Evolutionary conservation across 129 eudicot species (phyloP), one percentile per base, ranked within the genome.

Genomic region (Dittrichia graveolens): DNA sequence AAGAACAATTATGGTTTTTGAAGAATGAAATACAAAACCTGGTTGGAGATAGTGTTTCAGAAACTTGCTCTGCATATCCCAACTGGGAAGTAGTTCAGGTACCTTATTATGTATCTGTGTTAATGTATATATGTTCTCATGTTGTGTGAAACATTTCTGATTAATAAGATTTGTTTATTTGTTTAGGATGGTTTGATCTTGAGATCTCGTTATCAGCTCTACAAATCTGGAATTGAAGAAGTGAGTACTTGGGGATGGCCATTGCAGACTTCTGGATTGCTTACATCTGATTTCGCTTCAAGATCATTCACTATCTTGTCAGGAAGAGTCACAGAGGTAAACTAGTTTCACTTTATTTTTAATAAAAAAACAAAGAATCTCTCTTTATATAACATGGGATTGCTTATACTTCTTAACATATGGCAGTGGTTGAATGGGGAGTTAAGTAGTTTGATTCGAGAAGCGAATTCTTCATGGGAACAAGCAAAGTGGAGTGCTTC

Each of bases 171-270:
- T 43, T 66, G 39, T 14, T 37, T 53, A 11, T 60, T 40, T 8
- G 67, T 70, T 64, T 79, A 93, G 96, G 98, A 82, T 87, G 96
- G 86, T 69, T 77, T 90, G 85, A 81, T 93, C 38, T 43, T 90
- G 83, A 72, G 81, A 65, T 87, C 96, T 24, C 56, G 82, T 49
- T 84, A 87, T 73, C 79, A 40, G 37, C 57, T 93, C 61, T 84
- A 84, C 71, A 56, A 84, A 63, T 85, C 95, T 34, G 68, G 65
- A 61, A 45, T 81, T 44, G 96, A 90, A 77, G 89, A 90, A 63
- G 90, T 93, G 72, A 84, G 87, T 71, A 70, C 90, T 19, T 85
- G 96, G 95, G 98, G 98, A 79, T 93, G 98, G 98, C 95, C 98
- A 35, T 61, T 85, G 83, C 89, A 90, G 72, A 84, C 95, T 43